Base-by-base conservation (phyloP, 148 eudicot genomes). In the Vaccinium vitisidaea region DNA sequence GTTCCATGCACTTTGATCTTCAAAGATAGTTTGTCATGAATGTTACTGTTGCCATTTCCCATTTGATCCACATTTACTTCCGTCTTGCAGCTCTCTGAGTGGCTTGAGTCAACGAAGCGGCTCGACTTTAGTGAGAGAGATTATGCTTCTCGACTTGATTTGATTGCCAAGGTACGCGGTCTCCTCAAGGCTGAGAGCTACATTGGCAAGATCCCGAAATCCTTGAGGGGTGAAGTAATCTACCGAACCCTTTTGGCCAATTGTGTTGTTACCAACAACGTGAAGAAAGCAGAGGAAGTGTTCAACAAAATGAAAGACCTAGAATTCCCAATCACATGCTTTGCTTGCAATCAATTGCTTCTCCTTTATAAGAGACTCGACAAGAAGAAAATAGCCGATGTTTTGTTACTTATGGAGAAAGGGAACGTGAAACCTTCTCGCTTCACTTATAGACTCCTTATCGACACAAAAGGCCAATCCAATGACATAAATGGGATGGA, bases 401-500 rank as follows among this genome's bases (percentile, higher is more conserved):
- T 97, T 67, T 90, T 97, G 73, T 83, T 92, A 8, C 58, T 90
- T 52, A 97, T 97, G 99, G 99, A 97, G 88, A 92, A 97, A 88
- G 95, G 91, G 87, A 82, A 94, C 83, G 84, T 97, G 48, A 93
- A 93, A 79, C 96, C 99, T 6, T 43, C 93, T 58, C 82, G 46
- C 53, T 88, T 90, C 87, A 97, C 99, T 54, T 97, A 94, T 89
- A 88, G 83, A 84, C 12, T 95, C 54, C 90, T 97, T 84, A 91
- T 97, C 54, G 96, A 95, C 82, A 87, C 90, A 82, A 97, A 97
- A 88, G 98, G 99, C 48, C 90, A 84, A 67, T 81, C 90, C 0
- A 90, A 91, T 80, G 99, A 97, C 84, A 89, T 94, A 1, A n/a
- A 77, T n/a, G 98, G 98, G 50, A 93, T 97, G 98, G 98, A 97